A percentile compares a stretch with the other conserved stretches of the same genome.
Conservation (phyloP, 1,284 basidiomycete genomes). For the Lignosus rhinocerotis region DNA sequence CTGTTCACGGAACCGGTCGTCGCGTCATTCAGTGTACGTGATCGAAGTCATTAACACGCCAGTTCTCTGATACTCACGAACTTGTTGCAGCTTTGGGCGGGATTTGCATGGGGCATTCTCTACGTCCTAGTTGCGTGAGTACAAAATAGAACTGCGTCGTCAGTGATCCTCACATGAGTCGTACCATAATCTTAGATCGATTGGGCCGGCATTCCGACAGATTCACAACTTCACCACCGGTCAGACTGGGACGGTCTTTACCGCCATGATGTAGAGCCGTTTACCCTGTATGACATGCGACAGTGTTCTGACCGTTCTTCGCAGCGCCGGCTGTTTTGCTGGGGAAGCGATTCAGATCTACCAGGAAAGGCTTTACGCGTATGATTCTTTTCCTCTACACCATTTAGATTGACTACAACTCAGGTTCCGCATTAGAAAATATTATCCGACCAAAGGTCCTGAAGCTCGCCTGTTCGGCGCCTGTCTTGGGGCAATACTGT, state of each 20-base stretch:
- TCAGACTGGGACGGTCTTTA: constrained; percentile 62
- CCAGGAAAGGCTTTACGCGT: constrained; percentile 71
- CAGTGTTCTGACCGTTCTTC: neutral
- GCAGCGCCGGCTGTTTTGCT: constrained; percentile 61
- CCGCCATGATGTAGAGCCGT: constrained; percentile 55
- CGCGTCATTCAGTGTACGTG: constrained; percentile 64
- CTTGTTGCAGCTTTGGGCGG: constrained; percentile 62
- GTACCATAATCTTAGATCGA: constrained; percentile 43
- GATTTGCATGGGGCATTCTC: constrained; percentile 77
- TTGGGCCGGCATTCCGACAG: constrained; percentile 58
- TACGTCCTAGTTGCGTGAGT: constrained; percentile 68
- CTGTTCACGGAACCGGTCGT: constrained; percentile 79
- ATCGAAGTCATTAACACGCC: neutral
- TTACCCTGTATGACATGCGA: neutral
- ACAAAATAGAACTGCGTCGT: neutral
- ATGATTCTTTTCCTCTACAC: neutral
- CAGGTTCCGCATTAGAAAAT: constrained; percentile 40
- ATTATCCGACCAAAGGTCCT: constrained; percentile 56
- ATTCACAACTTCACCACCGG: constrained; percentile 70
- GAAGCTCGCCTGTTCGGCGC: constrained; percentile 76
- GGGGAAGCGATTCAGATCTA: constrained; percentile 60
- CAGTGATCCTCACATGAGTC: neutral
- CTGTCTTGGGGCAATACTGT: constrained; percentile 61
- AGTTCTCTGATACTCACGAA: neutral
- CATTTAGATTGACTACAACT: neutral